Percentiles rank a stretch among this genome's conserved stretches.
These are phyloP conservation scores for Lichina pygmaea DNA, from an alignment of 495 filamentous ascomycete species.

Conservation along the genomic window DNA sequence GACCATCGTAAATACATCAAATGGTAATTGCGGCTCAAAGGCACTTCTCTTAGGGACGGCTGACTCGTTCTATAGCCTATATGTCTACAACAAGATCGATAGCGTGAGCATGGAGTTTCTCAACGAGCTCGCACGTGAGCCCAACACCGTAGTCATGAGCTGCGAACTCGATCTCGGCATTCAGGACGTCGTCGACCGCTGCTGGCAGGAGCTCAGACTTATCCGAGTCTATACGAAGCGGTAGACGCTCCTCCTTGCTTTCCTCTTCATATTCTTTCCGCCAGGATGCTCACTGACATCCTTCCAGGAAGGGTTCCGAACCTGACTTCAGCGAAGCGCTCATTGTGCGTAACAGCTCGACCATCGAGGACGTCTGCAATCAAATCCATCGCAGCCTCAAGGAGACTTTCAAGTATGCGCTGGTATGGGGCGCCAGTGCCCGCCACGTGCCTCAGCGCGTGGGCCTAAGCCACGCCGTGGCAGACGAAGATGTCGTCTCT, in stretches of 20 bases:
- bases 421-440: slow-evolving; percentile 94
- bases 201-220: slow-evolving; percentile 81
- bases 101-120: slow-evolving; percentile 80
- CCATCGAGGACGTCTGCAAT: slow-evolving; percentile 94
- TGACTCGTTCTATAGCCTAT: slow-evolving; percentile 32
- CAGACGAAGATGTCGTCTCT: slow-evolving; percentile 92
- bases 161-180: slow-evolving; percentile 97
- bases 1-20: slow-evolving; percentile 95
- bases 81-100: slow-evolving; percentile 99
- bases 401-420: slow-evolving; percentile 95
- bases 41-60: background rate
- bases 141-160: slow-evolving; percentile 86
- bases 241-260: slow-evolving; percentile 9
- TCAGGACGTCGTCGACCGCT: slow-evolving; percentile 77
- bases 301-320: slow-evolving; percentile 29
- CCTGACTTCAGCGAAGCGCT: slow-evolving; percentile 82
- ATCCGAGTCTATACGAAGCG: slow-evolving; percentile 93
- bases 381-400: slow-evolving; percentile 82
- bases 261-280: background rate
- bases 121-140: slow-evolving; percentile 73
- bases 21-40: slow-evolving; percentile 19
- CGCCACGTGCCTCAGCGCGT: slow-evolving; percentile 86
- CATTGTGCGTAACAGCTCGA: slow-evolving; percentile 67
- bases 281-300: background rate
- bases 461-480: slow-evolving; percentile 60